Base-by-base conservation (phyloP, 1,284 basidiomycete genomes). In the Exobasidium cylindrosporum region DNA sequence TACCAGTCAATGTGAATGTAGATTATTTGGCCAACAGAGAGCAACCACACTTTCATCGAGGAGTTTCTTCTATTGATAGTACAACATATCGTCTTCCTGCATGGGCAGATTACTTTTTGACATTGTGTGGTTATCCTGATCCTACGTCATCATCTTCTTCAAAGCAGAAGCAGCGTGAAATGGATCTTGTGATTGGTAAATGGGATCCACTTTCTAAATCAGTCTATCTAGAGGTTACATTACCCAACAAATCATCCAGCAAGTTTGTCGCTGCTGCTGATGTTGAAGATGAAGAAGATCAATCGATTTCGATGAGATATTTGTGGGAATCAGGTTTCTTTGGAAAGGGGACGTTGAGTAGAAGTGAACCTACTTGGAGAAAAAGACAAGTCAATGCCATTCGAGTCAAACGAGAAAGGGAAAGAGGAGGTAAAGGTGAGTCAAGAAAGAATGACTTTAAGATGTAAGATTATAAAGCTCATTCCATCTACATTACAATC, bases 251-350 rank as follows among this genome's bases (percentile, higher is more conserved):
- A 24, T 17, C 26, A 24, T 31, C 7, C 23, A 29, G 30, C 24
- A 7, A 46, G 11, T 40, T 17, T 17, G 24, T 10, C 28, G 5
- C 45, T 10, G 55, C 21, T 35, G 21, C 17, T 6, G 23, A 58
- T n/a, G n/a, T n/a, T n/a, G 54, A 57, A 46, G 26, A 58, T n/a
- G 17, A 26, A 17, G n/a, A 28, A 43, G 29, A 10, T 1, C 54
- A 54, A 32, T 61, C n/a, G 17, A 10, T 3, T 2, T 46, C 59
- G n/a, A 46, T 53, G 46, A 17, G 61, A 11, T 24, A 88, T 1
- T 84, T 98, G 28, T 99, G 96, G 90, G 84, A 86, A 49, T 83
- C 89, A 62, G 95, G 96, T 0, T 97, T 97, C 83, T 98, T 97
- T 79, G 95, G 96, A 23, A 98, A 98, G 80, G 96, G 96, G 0